Base-by-base conservation (phyloP, 495 filamentous ascomycete species). In the Schizothecium vesticola region DNA sequence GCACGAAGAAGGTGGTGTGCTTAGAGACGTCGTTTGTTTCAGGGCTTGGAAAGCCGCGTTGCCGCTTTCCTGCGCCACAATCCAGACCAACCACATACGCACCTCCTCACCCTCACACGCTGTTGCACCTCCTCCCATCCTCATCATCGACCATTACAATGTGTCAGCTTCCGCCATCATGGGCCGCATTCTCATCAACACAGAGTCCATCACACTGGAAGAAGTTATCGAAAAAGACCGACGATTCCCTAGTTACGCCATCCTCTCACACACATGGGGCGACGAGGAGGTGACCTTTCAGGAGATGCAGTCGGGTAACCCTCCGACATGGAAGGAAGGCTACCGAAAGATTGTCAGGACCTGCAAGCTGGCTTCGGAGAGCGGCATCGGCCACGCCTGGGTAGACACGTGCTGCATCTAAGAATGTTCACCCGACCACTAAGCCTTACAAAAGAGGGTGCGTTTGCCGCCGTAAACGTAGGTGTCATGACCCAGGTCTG, bases 191-290 rank as follows among this genome's bases (percentile, higher is more conserved):
- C 16, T 51, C 43, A 51, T 51, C 16, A 51, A 51, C 43, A 51
- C 43, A 8, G 2, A 8, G 6, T 9, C 19, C 19, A 19, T 51
- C 16, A n/a, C 5, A 9, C 12, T 51, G 43, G 19, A 51, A 51
- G 6, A 51, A 8, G 43, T 51, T 19, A 6, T 19, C 26, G 58
- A 63, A 26, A n/a, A 10, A 10, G 22, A 71, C 19, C 8, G 51
- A 6, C 3, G 33, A 43, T 43, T 43, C 4, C 33, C 28, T 23
- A 57, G 11, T 0, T 73, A 73, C 21, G 71, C 67, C 22, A 67
- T 73, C 19, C 25, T 73, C 0, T 73, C 71, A 8, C 71, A 71
- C 43, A 71, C 60, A 2, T 71, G 71, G 69, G 69, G 60, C 19
- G 63, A 68, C 11, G 66, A 71, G 4, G 71, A 73, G 60, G 67